Evolutionary conservation across 2,329 filamentous ascomycete species (phyloP).

Genomic region (Pestalotiopsis sp.): DNA sequence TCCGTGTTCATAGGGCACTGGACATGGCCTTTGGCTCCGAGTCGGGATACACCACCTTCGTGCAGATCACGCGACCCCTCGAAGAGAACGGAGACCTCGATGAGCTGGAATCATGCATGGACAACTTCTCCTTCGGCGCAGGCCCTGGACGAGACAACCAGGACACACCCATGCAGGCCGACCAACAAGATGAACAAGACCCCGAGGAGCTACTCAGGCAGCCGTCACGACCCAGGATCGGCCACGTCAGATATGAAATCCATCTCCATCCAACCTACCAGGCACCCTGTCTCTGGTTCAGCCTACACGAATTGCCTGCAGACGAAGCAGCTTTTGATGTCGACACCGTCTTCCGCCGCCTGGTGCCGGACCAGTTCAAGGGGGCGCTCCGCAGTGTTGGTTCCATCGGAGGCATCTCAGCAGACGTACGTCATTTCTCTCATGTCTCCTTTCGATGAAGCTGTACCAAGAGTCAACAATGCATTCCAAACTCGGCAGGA

Average conservation of each 20-base stretch:
- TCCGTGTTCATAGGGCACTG: constrained; percentile 55
- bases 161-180: constrained; percentile 23
- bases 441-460: constrained; percentile 23
- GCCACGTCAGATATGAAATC: constrained; percentile 71
- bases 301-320: constrained; percentile 59
- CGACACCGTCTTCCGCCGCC: constrained; percentile 70
- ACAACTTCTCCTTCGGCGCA: constrained; percentile 45
- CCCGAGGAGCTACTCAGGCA: constrained; percentile 45
- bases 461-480: constrained; percentile 34
- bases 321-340: constrained; percentile 62
- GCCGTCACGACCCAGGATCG: constrained; percentile 29
- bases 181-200: constrained; percentile 43
- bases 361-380: constrained; percentile 71
- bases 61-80: constrained; percentile 60
- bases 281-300: constrained; percentile 78
- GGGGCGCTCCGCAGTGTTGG: constrained; percentile 62
- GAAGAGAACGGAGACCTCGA: constrained; percentile 43
- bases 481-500: constrained; percentile 25
- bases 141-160: neutral
- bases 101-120: constrained; percentile 50
- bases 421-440: constrained; percentile 64
- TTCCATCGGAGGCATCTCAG: constrained; percentile 73
- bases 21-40: constrained; percentile 45
- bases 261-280: constrained; percentile 75
- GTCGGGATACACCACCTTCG: constrained; percentile 51